A percentile compares a stretch with the other conserved stretches of the same genome.
Conservation (phyloP, 2,329 filamentous ascomycete genomes). For the Sordariomycetes sp. region DNA sequence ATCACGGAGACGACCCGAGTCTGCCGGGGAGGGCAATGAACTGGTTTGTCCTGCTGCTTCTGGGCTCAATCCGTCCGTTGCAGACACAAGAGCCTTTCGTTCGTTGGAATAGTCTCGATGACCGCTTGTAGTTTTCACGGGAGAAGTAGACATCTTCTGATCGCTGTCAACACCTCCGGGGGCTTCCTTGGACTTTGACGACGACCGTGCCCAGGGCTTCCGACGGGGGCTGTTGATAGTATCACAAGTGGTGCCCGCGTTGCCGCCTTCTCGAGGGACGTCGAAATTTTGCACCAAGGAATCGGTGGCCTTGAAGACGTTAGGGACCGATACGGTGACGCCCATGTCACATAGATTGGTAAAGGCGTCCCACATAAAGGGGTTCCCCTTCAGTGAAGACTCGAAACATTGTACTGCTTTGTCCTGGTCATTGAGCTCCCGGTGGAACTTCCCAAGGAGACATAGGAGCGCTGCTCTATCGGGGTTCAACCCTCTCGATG, state of each 20-base stretch:
- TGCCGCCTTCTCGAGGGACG: not conserved
- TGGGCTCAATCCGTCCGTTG: not conserved
- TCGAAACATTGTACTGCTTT: slow-evolving; percentile 82
- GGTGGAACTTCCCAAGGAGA: slow-evolving; percentile 78
- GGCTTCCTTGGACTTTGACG: not conserved
- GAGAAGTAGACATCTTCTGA: not conserved
- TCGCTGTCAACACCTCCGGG: not conserved
- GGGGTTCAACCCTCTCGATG: slow-evolving; percentile 60
- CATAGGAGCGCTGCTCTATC: slow-evolving; percentile 79
- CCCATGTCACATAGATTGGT: slow-evolving; percentile 80
- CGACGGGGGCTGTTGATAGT: slow-evolving; percentile 1
- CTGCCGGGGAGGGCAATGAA: not conserved
- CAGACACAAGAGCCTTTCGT: not conserved
- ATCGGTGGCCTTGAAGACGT: slow-evolving; percentile 72
- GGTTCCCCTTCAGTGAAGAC: slow-evolving; percentile 78
- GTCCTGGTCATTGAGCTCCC: slow-evolving; percentile 69
- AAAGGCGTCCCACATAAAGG: slow-evolving; percentile 98
- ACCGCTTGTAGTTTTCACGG: not conserved
- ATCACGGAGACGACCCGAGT: not conserved
- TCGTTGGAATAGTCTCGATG: not conserved
- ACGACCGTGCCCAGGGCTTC: not conserved
- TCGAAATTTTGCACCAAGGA: slow-evolving; percentile 36
- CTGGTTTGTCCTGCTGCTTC: not conserved
- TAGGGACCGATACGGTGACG: slow-evolving; percentile 67
- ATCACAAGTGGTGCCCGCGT: slow-evolving; percentile 7